Evolutionary conservation across 345 rosid species (phyloP).

Genomic region (Combretum micranthum): DNA sequence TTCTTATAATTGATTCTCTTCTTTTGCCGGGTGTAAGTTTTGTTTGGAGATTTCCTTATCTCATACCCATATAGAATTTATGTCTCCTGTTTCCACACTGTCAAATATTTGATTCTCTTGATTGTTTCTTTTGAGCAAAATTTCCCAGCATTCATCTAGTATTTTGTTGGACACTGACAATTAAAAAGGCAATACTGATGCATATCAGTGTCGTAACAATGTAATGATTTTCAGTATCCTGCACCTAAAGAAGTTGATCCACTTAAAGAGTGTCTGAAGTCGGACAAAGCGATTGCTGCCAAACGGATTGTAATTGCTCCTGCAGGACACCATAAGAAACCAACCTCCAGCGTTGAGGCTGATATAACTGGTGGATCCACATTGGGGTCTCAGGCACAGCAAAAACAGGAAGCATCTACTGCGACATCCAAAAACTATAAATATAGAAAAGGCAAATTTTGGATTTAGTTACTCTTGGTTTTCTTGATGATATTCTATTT

Average conservation of each 20-base stretch:
- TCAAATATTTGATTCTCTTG: too few relatives aligned
- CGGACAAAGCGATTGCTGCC: constrained; percentile 60
- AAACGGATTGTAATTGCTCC: constrained; percentile 56
- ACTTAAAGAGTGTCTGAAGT: constrained; percentile 59
- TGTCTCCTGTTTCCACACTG: neutral
- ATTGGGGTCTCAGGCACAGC: constrained; percentile 59
- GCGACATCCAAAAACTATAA: constrained; percentile 82
- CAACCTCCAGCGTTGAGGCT: constrained; percentile 93
- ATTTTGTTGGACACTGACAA: too few relatives aligned
- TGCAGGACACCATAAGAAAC: constrained; percentile 61
- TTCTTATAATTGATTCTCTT: constrained; percentile 82
- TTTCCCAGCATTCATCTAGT: too few relatives aligned
- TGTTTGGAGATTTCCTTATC: neutral
- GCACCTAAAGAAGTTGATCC: constrained; percentile 56
- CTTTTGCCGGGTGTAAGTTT: constrained; percentile 86
- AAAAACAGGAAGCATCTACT: constrained; percentile 86
- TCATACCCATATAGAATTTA: neutral
- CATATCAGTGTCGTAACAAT: too few relatives aligned
- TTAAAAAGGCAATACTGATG: too few relatives aligned
- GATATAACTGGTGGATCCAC: constrained; percentile 85
- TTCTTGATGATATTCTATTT: neutral
- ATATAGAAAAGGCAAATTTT: constrained; percentile 64
- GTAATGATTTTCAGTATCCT: constrained; percentile 48
- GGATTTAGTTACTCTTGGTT: too few relatives aligned
- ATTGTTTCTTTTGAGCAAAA: too few relatives aligned